A percentile compares a stretch with the other conserved stretches of the same genome.
These are phyloP conservation scores for Penicillium bovifimosum DNA, from an alignment of 495 filamentous ascomycete genomes.

Conservation along the genomic window DNA sequence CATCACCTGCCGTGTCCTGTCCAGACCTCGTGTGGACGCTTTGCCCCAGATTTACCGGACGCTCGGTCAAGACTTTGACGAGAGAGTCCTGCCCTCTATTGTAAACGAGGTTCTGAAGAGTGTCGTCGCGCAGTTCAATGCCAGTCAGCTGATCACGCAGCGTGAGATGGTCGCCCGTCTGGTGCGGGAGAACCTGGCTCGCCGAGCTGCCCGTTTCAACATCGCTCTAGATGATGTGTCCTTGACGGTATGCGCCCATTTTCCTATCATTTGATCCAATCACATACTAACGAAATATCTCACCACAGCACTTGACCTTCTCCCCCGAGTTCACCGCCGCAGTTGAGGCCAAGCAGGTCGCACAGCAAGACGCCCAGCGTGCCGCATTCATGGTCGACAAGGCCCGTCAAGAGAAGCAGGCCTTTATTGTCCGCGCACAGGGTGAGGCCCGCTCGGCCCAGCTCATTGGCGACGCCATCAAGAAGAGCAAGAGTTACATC, in stretches of 20 bases:
- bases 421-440: constrained; percentile 95
- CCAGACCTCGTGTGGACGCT: constrained; percentile 76
- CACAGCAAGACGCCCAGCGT: constrained; percentile 95
- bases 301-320: constrained; percentile 85
- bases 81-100: constrained; percentile 93
- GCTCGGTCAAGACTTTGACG: constrained; percentile 92
- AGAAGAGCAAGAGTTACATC: constrained; percentile 95
- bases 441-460: constrained; percentile 98
- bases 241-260: constrained; percentile 63
- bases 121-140: constrained; percentile 98
- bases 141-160: constrained; percentile 96
- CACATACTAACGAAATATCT: constrained; percentile 14
- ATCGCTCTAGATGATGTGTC: constrained; percentile 97
- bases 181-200: constrained; percentile 87
- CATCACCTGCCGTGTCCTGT: constrained; percentile 99
- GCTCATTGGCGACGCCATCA: constrained; percentile 97
- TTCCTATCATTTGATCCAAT: background rate
- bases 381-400: constrained; percentile 98
- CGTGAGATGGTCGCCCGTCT: constrained; percentile 90
- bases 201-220: constrained; percentile 90
- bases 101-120: constrained; percentile 99
- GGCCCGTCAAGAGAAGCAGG: constrained; percentile 98
- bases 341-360: constrained; percentile 98
- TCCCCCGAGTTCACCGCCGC: constrained; percentile 98
- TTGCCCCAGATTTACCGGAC: constrained; percentile 96